Base-by-base conservation (phyloP, 352 stramenopile species). In the Phytopythium kandeliae region DNA sequence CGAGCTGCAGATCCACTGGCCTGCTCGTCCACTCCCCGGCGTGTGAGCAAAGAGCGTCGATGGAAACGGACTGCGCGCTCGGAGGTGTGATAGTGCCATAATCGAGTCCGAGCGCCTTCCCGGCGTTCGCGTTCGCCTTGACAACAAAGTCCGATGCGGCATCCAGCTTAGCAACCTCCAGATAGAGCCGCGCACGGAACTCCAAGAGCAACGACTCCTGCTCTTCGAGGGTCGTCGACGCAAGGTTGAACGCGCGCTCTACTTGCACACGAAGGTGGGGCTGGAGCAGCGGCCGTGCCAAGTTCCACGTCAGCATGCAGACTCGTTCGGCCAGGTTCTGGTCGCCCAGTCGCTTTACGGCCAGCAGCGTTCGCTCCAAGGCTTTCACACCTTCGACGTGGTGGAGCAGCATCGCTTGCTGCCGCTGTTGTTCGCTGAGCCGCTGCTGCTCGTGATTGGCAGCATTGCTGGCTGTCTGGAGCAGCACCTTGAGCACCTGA, bases 131-230 rank as follows among this genome's bases (percentile, higher is more conserved):
- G 24, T 74, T 69, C 0, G 89, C 88, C 44, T 96, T 96, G n/a
- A 60, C 68, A 9, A 96, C 55, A 51, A 95, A 96, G 44, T 97
- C 84, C 2, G 71, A 77, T 1, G 57, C 59, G n/a, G 95, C 55
- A 37, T 97, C 86, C n/a, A 94, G 69, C 51, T 94, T 95, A 4
- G 74, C 70, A 0, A 93, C 62, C 65, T 97, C 89, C 17, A 96
- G 53, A 48, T 93, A 73, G 10, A 96, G 52, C 22, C 91, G 72
- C 10, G 85, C 80, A 22, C 88, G 84, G 7, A 97, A 67, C 24
- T 65, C 65, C 15, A 93, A 54, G 6, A 96, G 54, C n/a, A 93
- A 54, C 9, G 86, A 96, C 33, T 95, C 70, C 0, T 93, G 43
- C 16, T 95, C 80, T 52, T 95, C 78, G 12, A 97, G 56, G 1